A percentile compares a stretch with the other conserved stretches of the same genome.
Evolutionary conservation across 495 filamentous ascomycete species (phyloP).

Genomic region (Penicillium salamii): DNA sequence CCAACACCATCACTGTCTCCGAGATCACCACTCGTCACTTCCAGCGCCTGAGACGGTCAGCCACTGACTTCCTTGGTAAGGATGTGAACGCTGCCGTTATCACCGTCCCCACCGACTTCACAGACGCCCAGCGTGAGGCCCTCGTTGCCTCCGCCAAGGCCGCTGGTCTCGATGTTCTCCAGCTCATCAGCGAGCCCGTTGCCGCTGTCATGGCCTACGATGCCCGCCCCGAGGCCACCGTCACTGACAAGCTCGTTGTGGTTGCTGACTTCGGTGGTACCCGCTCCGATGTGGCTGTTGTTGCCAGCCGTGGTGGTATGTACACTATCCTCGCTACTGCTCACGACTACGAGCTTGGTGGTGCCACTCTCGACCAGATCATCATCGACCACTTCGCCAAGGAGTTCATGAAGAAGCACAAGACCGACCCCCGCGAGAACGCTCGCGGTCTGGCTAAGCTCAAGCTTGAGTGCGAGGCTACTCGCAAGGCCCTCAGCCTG

Average conservation of each 20-base stretch:
- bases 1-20: constrained; percentile 71
- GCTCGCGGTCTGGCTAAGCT: constrained; percentile 83
- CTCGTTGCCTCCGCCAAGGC: constrained; percentile 72
- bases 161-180: constrained; percentile 84
- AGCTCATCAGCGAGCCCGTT: constrained; percentile 91
- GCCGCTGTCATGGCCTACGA: constrained; percentile 91
- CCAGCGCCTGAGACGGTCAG: constrained; percentile 74
- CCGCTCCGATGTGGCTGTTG: constrained; percentile 84
- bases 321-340: constrained; percentile 92
- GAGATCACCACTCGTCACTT: constrained; percentile 88
- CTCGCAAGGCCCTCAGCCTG: constrained; percentile 85
- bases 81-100: constrained; percentile 89
- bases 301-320: constrained; percentile 89
- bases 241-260: constrained; percentile 82
- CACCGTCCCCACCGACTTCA: constrained; percentile 90
- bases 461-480: constrained; percentile 83
- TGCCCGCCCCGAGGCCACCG: constrained; percentile 70
- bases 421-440: constrained; percentile 80
- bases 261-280: constrained; percentile 93
- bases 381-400: constrained; percentile 96
- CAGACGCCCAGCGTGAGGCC: constrained; percentile 77
- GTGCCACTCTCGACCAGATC: constrained; percentile 78
- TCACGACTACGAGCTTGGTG: constrained; percentile 91
- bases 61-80: constrained; percentile 88
- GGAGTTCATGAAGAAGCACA: constrained; percentile 95